Evolutionary conservation across 805 yeast genomes (phyloP).

Genomic region (Cyberlindnera meyerae): DNA sequence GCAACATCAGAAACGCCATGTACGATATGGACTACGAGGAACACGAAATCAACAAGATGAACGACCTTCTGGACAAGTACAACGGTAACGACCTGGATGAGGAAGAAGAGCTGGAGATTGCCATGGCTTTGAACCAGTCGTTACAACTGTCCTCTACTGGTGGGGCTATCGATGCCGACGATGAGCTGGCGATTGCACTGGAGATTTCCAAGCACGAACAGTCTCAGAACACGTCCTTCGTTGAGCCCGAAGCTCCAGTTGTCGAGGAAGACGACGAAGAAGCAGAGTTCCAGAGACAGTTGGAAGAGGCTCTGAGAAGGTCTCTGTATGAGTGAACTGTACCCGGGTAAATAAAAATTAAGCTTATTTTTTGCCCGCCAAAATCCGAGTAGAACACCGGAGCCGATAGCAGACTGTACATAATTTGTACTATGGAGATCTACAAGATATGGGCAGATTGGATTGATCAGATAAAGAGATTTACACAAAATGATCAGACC

Average conservation of each 20-base stretch:
- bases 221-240: too few relatives aligned
- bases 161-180: constrained; percentile 8
- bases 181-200: constrained; percentile 11
- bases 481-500: too few relatives aligned
- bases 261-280: constrained; percentile 11
- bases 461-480: too few relatives aligned
- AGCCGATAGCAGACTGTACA: too few relatives aligned
- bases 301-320: constrained; percentile 23
- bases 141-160: constrained; percentile 12
- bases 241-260: too few relatives aligned
- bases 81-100: constrained; percentile 20
- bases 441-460: too few relatives aligned
- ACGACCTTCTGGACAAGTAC: constrained; percentile 17
- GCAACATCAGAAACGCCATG: constrained; percentile 18
- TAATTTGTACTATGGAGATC: too few relatives aligned
- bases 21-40: constrained; percentile 21
- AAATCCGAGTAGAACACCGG: too few relatives aligned
- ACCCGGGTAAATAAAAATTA: too few relatives aligned
- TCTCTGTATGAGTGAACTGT: constrained; percentile 16
- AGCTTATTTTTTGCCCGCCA: not conserved
- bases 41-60: constrained; percentile 11
- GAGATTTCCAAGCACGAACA: constrained; percentile 5
- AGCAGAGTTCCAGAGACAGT: constrained; percentile 14
- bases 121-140: constrained; percentile 23
- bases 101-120: constrained; percentile 25